phyloP scores from a whole-genome alignment of 1,284 basidiomycete species.

The Trichosporon ovoides region DNA sequence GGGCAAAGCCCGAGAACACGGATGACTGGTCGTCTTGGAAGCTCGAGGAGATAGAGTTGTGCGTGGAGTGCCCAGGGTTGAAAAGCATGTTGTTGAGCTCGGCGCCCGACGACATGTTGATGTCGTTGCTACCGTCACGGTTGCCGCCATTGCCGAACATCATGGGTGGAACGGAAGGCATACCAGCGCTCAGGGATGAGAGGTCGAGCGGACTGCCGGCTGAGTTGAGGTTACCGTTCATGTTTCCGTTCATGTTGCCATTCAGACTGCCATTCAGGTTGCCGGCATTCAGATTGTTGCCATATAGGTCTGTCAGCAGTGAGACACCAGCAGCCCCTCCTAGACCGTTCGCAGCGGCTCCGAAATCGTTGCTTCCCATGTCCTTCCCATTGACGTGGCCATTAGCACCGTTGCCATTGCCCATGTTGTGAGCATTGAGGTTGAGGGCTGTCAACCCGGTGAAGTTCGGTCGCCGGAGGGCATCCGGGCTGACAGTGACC shows the following conservation, averaged over 20 bases:
- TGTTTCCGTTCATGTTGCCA: too few relatives aligned
- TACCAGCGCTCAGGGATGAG: slow-evolving; percentile 8
- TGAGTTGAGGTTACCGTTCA: too few relatives aligned
- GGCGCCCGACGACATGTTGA: slow-evolving; percentile 31
- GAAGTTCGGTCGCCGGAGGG: slow-evolving; percentile 37
- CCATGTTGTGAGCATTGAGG: slow-evolving; percentile 15
- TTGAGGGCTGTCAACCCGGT: slow-evolving; percentile 13
- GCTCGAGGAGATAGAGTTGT: slow-evolving; percentile 30
- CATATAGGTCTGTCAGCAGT: slow-evolving; percentile 11
- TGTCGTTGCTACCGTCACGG: slow-evolving; percentile 16
- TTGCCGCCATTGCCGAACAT: slow-evolving; percentile 18
- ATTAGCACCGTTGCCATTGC: slow-evolving; percentile 12
- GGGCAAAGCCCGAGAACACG: slow-evolving; percentile 30
- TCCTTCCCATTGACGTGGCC: background rate
- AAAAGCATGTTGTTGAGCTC: slow-evolving; percentile 36
- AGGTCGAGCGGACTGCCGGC: slow-evolving; percentile 13
- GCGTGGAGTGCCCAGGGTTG: slow-evolving; percentile 24
- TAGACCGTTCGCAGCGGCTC: background rate
- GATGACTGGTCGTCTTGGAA: slow-evolving; percentile 33
- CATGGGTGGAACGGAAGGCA: slow-evolving; percentile 14
- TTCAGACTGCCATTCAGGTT: too few relatives aligned
- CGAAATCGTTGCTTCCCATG: slow-evolving; percentile 3
- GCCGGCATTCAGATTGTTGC: slow-evolving; percentile 8
- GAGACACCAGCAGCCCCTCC: background rate
- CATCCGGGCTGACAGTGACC: slow-evolving; percentile 36